Base-by-base conservation (phyloP, 176 grass and related monocot species). In the Aechmea fasciata region DNA sequence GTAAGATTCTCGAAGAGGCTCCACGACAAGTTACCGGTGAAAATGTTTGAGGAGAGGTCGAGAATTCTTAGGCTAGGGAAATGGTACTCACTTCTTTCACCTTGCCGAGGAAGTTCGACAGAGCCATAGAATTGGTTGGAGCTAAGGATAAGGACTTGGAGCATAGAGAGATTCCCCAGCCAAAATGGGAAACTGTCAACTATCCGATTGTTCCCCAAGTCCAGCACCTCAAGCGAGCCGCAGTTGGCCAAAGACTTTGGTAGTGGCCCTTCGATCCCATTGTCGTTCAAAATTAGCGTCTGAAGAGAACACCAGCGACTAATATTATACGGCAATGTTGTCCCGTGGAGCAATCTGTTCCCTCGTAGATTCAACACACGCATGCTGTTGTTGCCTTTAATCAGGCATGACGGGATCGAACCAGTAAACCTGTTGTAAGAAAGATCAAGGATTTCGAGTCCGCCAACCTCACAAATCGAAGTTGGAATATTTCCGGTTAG, bases 111-210 rank as follows among this genome's bases (percentile, higher is more conserved):
- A 22, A 65, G 19, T 28, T 19, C 29, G 47, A 83, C 22, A 0
- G 51, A 18, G 28, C 84, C 74, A 49, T 81, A 55, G 11, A 86
- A 78, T 10, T 0, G 10, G 20, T 86, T 86, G 24, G 83, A 74
- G 62, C 75, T 48, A 33, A 81, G 2, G 10, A 86, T 3, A 26
- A 85, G 57, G 6, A 81, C 51, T 2, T 0, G 13, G 0, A 64
- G 53, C 24, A 71, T 12, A 68, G 73, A 63, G 0, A 11, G 2
- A 74, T 18, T 51, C 33, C 33, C 33, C 4, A 41, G 1, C 33
- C 33, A 41, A 41, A 7, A 41, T 41, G 33, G 33, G 33, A 41
- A 41, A 41, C 4, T 41, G 33, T 7, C 33, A 0, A 41, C 33
- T 41, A 41, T 41, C 33, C 4, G 33, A 41, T 41, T 41, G 33